Base-by-base conservation (phyloP, 306 rosid genomes). In the Dryas drummondii region DNA sequence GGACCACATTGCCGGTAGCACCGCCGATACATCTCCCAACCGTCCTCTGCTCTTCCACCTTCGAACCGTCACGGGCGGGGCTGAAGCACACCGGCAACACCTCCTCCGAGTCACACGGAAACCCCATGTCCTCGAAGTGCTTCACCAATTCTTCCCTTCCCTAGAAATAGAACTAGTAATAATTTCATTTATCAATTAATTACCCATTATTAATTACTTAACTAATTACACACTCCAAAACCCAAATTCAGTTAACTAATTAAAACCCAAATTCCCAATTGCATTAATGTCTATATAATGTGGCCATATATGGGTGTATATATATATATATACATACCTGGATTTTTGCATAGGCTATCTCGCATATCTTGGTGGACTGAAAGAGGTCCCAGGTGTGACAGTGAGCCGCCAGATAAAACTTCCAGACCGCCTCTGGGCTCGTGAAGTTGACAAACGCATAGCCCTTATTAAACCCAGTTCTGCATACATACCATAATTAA, bases 391-490 rank as follows among this genome's bases (percentile, higher is more conserved):
- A 91, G 1, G 60, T 84, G 48, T 44, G 44, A 4, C 45, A 5
- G 0, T 86, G 65, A 0, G 82, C 78, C 5, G 86, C 82, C 2
- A 0, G 1, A 2, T 49, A 32, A 27, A 91, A 91, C 70, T 67
- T 85, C 86, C 84, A 83, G 1, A 86, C 93, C 3, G 83, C 93
- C 57, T 61, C 12, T 0, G 87, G 44, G 41, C 68, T 60, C 0
- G 91, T 91, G 74, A 91, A 91, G 74, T 91, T 91, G 0, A 91
- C 93, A 70, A 89, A 91, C 0, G 91, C 97, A 16, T 91, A 91
- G 0, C 97, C 97, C 11, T 88, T 88, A 70, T 91, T 89, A 52
- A 86, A 3, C 1, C 84, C 80, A 0, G 58, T 83, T 0, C 96
- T 91, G 87, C 76, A 7, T 15, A 53, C 19, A 16, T 5, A 15